Evolutionary conservation across 768 basidiomycete genomes (phyloP).

Genomic region (Inosperma sp.): DNA sequence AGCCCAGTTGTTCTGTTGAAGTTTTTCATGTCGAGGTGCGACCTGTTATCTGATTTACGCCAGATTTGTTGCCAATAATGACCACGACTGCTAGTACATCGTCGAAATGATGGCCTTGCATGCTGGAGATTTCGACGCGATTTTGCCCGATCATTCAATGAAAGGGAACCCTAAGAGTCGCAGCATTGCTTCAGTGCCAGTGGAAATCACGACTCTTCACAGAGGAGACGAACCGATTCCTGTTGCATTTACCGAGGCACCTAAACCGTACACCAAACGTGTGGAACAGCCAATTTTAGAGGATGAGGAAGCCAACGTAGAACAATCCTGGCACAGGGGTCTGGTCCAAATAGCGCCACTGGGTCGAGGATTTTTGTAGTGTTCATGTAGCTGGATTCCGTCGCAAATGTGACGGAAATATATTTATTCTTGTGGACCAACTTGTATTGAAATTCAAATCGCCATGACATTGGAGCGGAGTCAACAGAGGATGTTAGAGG

Average conservation of each 20-base stretch:
- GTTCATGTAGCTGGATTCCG: no score
- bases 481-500: no score
- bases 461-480: no score
- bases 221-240: not conserved
- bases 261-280: not conserved
- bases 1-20: slow-evolving; percentile 5
- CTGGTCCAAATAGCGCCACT: no score
- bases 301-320: no score
- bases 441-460: no score
- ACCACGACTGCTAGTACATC: not conserved
- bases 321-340: no score
- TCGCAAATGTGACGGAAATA: no score
- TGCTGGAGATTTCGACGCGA: not conserved
- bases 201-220: not conserved
- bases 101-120: slow-evolving; percentile 1
- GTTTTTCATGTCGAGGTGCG: slow-evolving; percentile 8
- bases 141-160: not conserved
- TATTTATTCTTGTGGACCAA: no score
- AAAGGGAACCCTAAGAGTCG: not conserved
- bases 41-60: not conserved
- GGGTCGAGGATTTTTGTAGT: no score
- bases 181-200: not conserved
- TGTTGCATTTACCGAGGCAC: not conserved
- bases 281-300: no score
- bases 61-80: no score